These are phyloP conservation scores for Komagataella phaffii DNA, from an alignment of 805 yeast species.

Conservation along the genomic window DNA sequence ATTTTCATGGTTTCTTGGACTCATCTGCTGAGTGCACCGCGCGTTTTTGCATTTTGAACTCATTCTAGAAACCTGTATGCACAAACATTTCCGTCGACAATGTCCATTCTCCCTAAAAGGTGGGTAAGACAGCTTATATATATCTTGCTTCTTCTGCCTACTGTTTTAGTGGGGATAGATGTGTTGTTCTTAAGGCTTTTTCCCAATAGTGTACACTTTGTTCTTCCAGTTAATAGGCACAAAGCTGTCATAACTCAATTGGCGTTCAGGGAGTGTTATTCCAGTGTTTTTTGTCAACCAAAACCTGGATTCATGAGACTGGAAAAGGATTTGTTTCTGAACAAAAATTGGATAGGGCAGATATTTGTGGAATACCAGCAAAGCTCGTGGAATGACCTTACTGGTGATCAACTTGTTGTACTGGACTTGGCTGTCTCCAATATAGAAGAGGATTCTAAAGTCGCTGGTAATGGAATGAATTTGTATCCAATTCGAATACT, in stretches of 20 bases:
- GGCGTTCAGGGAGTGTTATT: not conserved
- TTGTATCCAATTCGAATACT: not conserved
- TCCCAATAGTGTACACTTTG: not conserved
- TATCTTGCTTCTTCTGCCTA: not conserved
- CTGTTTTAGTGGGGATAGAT: not conserved
- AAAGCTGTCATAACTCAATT: not conserved
- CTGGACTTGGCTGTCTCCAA: not conserved
- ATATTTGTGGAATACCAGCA: not conserved
- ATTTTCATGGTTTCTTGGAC: not conserved
- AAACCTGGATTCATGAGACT: not conserved
- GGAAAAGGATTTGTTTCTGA: not conserved
- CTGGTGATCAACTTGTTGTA: not conserved
- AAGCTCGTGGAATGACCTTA: not conserved
- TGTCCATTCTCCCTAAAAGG: not conserved
- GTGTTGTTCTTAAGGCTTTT: not conserved
- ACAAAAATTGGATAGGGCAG: not conserved
- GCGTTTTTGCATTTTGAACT: not conserved
- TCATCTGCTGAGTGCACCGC: not conserved
- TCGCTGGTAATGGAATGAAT: not conserved
- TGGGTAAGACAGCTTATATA: not conserved
- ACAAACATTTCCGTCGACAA: not conserved
- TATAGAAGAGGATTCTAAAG: not conserved
- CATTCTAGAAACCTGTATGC: no score
- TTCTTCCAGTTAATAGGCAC: not conserved
- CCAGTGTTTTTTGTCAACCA: not conserved